Base-by-base conservation (phyloP, 192 early-diverging fungal genomes). In the Linnemannia exigua region DNA sequence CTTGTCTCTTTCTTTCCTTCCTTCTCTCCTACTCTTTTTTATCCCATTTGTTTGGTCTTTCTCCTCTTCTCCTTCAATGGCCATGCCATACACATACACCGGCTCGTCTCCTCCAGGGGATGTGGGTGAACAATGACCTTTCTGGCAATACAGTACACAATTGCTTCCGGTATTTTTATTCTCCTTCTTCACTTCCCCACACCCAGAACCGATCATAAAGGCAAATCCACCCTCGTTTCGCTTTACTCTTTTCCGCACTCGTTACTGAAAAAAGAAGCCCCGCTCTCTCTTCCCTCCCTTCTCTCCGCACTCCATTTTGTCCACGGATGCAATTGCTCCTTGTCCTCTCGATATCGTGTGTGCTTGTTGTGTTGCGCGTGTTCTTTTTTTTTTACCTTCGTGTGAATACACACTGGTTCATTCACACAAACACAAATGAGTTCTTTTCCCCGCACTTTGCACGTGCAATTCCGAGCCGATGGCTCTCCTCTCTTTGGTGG, bases 381-480 rank as follows among this genome's bases (percentile, higher is more conserved):
- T 52, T 2, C 11, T 58, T 58, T 22, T 58, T 4, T 16, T 16
- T 63, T 28, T 61, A 61, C 54, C 54, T 12, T 8, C 12, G 28
- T 31, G 58, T 31, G 58, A 63, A 63, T 31, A 63, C 58, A 50
- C 9, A 50, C n/a, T n/a, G n/a, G n/a, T n/a, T n/a, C n/a, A n/a
- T n/a, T n/a, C n/a, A n/a, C n/a, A n/a, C n/a, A n/a, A n/a, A n/a
- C 50, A 19, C 3, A 52, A 48, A 22, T 52, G 50, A 52, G 50
- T 22, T 20, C 9, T 8, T 31, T 63, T 63, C 58, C 58, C 58
- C 58, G 25, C 25, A 63, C 58, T 63, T 63, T 63, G 58, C 58
- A 63, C 58, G 58, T 63, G 58, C 58, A 63, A 63, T 63, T 63
- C 58, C 58, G 58, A 63, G 12, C 58, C 58, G 58, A 28, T 25